phyloP scores from a whole-genome alignment of 1,139 yeast species.

The Yamadazyma pseudoaaseri region DNA sequence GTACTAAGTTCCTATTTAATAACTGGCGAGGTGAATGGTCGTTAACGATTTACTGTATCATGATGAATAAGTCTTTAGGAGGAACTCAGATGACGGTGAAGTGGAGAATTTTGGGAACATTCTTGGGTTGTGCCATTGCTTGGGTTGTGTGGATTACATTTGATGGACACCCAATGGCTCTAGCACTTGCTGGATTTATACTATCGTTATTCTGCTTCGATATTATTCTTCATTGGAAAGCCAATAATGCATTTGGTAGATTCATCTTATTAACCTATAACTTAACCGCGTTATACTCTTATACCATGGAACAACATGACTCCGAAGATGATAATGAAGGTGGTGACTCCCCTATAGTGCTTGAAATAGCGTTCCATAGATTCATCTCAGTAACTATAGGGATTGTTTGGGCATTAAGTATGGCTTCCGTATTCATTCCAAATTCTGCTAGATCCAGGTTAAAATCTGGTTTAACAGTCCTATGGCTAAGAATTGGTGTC shows the following conservation, averaged over 20 bases:
- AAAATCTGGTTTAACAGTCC: conserved; percentile 59
- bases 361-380: conserved; percentile 79
- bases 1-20: conserved; percentile 52
- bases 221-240: conserved; percentile 66
- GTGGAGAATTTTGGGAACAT: conserved; percentile 75
- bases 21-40: conserved; percentile 88
- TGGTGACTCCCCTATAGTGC: conserved; percentile 64
- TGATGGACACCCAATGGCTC: conserved; percentile 54
- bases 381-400: conserved; percentile 73
- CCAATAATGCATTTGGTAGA: conserved; percentile 64
- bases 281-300: conserved; percentile 75
- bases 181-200: conserved; percentile 58
- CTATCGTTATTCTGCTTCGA: conserved; percentile 66
- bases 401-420: conserved; percentile 70
- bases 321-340: conserved; percentile 70
- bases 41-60: conserved; percentile 72
- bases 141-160: conserved; percentile 56
- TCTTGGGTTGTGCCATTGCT: conserved; percentile 66
- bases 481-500: conserved; percentile 80
- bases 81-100: conserved; percentile 81
- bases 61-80: conserved; percentile 86
- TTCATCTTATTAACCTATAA: conserved; percentile 77
- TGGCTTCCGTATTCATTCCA: conserved; percentile 66
- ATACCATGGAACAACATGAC: conserved; percentile 61
- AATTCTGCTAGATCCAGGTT: conserved; percentile 72